Conservation (phyloP, 2,329 filamentous ascomycete genomes). For the Didymella segeticola region DNA sequence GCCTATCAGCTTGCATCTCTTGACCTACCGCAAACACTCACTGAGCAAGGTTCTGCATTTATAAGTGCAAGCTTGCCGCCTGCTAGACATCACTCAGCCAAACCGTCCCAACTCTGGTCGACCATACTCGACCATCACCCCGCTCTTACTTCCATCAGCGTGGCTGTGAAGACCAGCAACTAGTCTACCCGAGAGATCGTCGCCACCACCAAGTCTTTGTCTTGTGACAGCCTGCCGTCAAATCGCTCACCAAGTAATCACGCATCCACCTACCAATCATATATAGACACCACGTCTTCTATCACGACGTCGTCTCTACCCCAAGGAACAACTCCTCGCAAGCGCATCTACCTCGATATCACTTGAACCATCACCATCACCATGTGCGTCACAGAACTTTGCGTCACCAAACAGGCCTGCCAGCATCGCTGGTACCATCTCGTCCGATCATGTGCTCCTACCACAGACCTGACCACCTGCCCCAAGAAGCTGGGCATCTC, state of each 20-base stretch:
- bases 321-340: slow-evolving; percentile 29
- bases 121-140: slow-evolving; percentile 13
- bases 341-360: slow-evolving; percentile 33
- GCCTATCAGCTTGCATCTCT: slow-evolving; percentile 37
- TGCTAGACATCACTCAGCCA: slow-evolving; percentile 11
- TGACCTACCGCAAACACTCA: slow-evolving; percentile 31
- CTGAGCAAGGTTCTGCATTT: slow-evolving; percentile 21
- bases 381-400: slow-evolving; percentile 60
- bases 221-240: slow-evolving; percentile 26
- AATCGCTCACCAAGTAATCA: slow-evolving; percentile 10
- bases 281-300: slow-evolving; percentile 22
- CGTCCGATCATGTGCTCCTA: slow-evolving; percentile 51
- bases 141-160: slow-evolving; percentile 20
- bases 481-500: slow-evolving; percentile 53
- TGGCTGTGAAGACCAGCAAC: slow-evolving; percentile 27
- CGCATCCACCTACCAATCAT: slow-evolving; percentile 4
- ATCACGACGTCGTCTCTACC: slow-evolving; percentile 35
- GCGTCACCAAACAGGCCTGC: slow-evolving; percentile 56
- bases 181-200: slow-evolving; percentile 28
- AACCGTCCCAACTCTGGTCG: slow-evolving; percentile 16
- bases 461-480: slow-evolving; percentile 57
- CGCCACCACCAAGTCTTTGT: slow-evolving; percentile 26
- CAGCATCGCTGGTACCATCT: slow-evolving; percentile 60
- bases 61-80: slow-evolving; percentile 27
- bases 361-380: slow-evolving; percentile 29